Base-by-base conservation (phyloP, 345 rosid species). In the Eucalyptus polybractea region DNA sequence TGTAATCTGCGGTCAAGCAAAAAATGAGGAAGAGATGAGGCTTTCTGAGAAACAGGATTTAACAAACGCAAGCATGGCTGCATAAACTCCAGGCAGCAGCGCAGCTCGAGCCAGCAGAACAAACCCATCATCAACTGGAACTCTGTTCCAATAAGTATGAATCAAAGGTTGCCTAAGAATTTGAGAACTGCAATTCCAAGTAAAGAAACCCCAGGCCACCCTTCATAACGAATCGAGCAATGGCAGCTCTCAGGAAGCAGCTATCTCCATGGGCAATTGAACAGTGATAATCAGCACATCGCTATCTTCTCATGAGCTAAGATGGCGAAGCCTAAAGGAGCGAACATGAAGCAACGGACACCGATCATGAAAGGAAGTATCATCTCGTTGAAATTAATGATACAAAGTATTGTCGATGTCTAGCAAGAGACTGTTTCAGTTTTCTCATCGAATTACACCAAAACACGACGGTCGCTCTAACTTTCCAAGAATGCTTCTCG, bases 181-280 rank as follows among this genome's bases (percentile, higher is more conserved):
- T 69, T 33, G 42, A 17, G 12, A 33, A 33, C 7, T 19, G 44
- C 7, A 33, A 19, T 33, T 72, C 11, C 3, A 72, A 19, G 40
- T 16, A 17, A 10, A 72, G 81, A 44, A 40, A 22, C 47, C 47
- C 4, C 2, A 22, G 85, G 85, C 85, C 83, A 40, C 45, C 25
- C 83, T 42, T 37, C 83, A 6, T 21, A 76, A 2, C 9, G 0
- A 21, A 6, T 76, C 29, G 16, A 76, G 85, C 16, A 0, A 76
- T 3, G 47, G 15, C 85, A 40, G 47, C 22, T 21, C 85, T 11
- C 7, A 11, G 1, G 3, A 76, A 65, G 76, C 76, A 65, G 37
- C 21, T n/a, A 65, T 65, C 11, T 4, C 76, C 76, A 65, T 4
- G 0, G 69, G 31, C 0, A 29, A 27, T 29, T 62, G 33, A 62